These are phyloP conservation scores for Rosellinia necatrix DNA, from an alignment of 2,329 filamentous ascomycete genomes.

Conservation along the genomic window DNA sequence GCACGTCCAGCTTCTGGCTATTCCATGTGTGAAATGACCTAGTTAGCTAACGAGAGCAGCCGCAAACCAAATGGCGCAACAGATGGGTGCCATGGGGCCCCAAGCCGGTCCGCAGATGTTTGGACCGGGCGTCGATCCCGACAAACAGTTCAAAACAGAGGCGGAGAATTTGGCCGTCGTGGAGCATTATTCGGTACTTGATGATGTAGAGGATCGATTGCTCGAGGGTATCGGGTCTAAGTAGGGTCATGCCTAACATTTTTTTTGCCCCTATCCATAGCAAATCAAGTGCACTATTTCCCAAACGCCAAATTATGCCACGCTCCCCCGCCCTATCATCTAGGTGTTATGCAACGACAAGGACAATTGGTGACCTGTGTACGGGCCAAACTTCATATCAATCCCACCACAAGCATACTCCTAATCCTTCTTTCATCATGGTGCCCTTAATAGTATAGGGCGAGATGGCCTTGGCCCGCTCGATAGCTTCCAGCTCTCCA, in stretches of 20 bases:
- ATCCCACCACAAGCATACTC: conserved; percentile 69
- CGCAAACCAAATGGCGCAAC: conserved; percentile 87
- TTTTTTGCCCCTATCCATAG: conserved; percentile 6
- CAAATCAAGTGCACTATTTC: conserved; percentile 21
- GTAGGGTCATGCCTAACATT: conserved; percentile 25
- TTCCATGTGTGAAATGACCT: neutral
- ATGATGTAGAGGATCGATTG: conserved; percentile 84
- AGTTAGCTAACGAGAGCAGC: conserved; percentile 59
- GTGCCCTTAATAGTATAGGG: conserved; percentile 72
- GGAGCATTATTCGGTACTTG: conserved; percentile 89
- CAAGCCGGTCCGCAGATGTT: conserved; percentile 72
- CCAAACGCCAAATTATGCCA: conserved; percentile 25
- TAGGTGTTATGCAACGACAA: conserved; percentile 21
- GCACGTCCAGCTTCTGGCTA: too few species aligned
- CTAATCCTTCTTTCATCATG: conserved; percentile 67
- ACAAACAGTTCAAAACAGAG: conserved; percentile 92
- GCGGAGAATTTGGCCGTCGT: conserved; percentile 95
- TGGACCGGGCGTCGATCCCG: conserved; percentile 88
- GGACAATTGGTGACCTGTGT: neutral
- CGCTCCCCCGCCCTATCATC: neutral
- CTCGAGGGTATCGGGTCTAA: conserved; percentile 59
- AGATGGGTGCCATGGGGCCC: conserved; percentile 76
- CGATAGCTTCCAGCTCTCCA: conserved; percentile 60
- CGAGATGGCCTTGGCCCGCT: conserved; percentile 61
- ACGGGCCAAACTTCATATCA: conserved; percentile 19